A percentile compares a stretch with the other conserved stretches of the same genome.
Evolutionary conservation across 2,329 filamentous ascomycete species (phyloP).

Genomic region (Fusarium verrucosum): DNA sequence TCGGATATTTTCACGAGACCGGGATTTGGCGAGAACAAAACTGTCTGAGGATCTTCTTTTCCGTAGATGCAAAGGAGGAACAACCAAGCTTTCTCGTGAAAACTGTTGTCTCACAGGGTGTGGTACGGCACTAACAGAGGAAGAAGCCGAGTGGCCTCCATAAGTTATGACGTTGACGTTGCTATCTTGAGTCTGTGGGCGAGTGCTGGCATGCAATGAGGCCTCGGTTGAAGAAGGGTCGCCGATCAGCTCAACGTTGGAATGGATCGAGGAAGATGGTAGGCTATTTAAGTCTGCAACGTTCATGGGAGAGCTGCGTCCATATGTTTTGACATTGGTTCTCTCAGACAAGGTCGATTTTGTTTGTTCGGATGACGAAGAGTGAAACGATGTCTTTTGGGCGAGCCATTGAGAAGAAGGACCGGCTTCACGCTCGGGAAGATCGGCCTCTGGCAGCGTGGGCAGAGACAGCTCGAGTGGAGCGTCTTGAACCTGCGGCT

Average conservation of each 20-base stretch:
- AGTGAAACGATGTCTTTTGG: slow-evolving; percentile 38
- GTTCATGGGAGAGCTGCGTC: slow-evolving; percentile 54
- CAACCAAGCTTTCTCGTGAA: slow-evolving; percentile 69
- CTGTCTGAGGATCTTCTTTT: slow-evolving; percentile 60
- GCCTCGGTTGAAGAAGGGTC: slow-evolving; percentile 59
- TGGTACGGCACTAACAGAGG: slow-evolving; percentile 48
- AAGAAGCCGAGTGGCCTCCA: slow-evolving; percentile 54
- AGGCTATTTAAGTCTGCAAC: slow-evolving; percentile 53
- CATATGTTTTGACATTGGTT: slow-evolving; percentile 65
- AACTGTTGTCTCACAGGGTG: slow-evolving; percentile 55
- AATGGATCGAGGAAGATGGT: slow-evolving; percentile 54
- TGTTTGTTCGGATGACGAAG: slow-evolving; percentile 46
- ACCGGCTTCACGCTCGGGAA: slow-evolving; percentile 29
- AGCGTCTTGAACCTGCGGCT: slow-evolving; percentile 44
- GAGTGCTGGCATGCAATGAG: slow-evolving; percentile 49
- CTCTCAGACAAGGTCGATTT: slow-evolving; percentile 60
- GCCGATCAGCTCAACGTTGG: slow-evolving; percentile 63
- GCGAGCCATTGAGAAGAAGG: slow-evolving; percentile 34
- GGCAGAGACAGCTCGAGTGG: slow-evolving; percentile 43
- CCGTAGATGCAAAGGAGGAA: slow-evolving; percentile 63
- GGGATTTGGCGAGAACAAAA: slow-evolving; percentile 59
- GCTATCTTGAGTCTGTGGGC: slow-evolving; percentile 51
- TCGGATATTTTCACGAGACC: slow-evolving; percentile 63
- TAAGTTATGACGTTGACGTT: slow-evolving; percentile 65
- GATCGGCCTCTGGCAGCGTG: slow-evolving; percentile 45